Base-by-base conservation (phyloP, 495 filamentous ascomycete species). In the Astrothelium macrocarpum region DNA sequence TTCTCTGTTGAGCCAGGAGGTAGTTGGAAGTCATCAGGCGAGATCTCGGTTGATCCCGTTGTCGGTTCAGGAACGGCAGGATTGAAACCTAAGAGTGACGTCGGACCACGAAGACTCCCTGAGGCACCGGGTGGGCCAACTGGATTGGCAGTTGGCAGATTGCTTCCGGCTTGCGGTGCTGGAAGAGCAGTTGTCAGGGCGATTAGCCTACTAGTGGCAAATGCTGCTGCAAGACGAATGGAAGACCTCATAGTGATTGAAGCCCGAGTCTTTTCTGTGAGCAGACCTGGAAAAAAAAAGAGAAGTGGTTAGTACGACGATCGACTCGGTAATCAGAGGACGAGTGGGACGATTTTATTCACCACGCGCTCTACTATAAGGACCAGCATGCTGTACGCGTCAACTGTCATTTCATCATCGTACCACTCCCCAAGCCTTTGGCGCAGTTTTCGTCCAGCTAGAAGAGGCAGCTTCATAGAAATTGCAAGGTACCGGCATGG, bases 1-100 rank as follows among this genome's bases (percentile, higher is more conserved):
- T 84, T 79, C 3, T 80, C 79, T 16, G 78, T 79, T 62, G 90
- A 87, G 0, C 81, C 85, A 1, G 79, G 71, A 9, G 79, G 77
- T 29, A 82, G 72, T 25, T 75, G 67, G 62, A 65, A 71, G 18
- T 72, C 67, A 14, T 59, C 62, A 16, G 67, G 64, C 45, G 66
- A 59, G n/a, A 71, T 59, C 11, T 65, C 64, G 2, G 67, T 68
- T 1, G 66, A 62, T 20, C 59, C 49, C 10, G 49, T 28, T 9
- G 49, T 56, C 7, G 49, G 12, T 16, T 56, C 49, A 56, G 49
- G 49, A 56, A 56, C 20, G 16, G 49, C 49, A 56, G 49, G 49
- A 29, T 56, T 56, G 49, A 26, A 28, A 5, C 49, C 28, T 59
- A 26, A n/a, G 18, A 43, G 53, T 39, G 26, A 32, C 53, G 32